Evolutionary conservation across 176 grass and related monocot species (phyloP), one percentile per base, ranked within the genome.

Genomic region (Olyra latifolia): DNA sequence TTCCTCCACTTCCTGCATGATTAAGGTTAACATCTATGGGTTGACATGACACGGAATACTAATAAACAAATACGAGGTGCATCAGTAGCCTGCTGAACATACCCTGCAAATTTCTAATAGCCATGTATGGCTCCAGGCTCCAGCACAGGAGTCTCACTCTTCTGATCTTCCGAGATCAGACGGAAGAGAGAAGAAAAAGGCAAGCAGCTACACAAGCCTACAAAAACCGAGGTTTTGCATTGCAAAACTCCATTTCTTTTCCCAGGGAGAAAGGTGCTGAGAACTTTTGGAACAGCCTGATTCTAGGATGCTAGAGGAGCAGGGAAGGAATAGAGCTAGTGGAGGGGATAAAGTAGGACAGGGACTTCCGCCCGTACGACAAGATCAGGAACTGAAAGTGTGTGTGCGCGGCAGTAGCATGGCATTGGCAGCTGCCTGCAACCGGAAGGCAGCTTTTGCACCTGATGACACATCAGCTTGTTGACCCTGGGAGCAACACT

Each of bases 331-430:
- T 14, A 44, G 65, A 71, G 59, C 24, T 22, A 50, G 10, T 62
- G 83, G 64, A 42, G 43, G 44, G 44, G 8, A 85, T 70, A 85
- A 52, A 85, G 44, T 14, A 30, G 53, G 52, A 22, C 22, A 70
- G 52, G 65, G 78, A 59, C 64, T 66, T 46, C 63, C 17, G n/a
- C 16, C 46, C 17, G 74, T 71, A 87, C 78, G 70, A 68, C 62
- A 82, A 72, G 62, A 82, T 87, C 85, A 5, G 53, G 82, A 80
- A 69, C 78, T 75, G 78, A 76, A 87, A 79, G 83, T 44, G 7
- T 53, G 30, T 12, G 30, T 8, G 27, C n/a, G n/a, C n/a, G n/a
- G 68, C 46, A 54, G 23, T 20, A 11, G 22, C 39, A 35, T 35
- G 32, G 32, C 32, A 1, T 4, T 2, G 32, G 32, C 32, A 35